Base-by-base conservation (phyloP, 495 filamentous ascomycete species). In the Tuber umbilicatum region DNA sequence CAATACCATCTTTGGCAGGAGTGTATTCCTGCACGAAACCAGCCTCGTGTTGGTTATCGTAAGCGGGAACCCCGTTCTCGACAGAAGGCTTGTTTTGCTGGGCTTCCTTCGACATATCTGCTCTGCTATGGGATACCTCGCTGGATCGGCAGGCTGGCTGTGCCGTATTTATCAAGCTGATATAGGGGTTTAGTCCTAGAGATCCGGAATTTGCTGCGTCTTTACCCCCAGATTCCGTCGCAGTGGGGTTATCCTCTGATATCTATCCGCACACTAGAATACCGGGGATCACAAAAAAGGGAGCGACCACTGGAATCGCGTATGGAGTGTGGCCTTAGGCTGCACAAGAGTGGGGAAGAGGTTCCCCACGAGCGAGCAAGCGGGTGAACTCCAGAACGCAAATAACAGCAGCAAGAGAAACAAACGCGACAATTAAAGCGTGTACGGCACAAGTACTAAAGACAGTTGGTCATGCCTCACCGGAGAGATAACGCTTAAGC, bases 1-100 rank as follows among this genome's bases (percentile, higher is more conserved):
- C 84, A 50, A 84, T 80, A 39, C 85, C 84, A 80, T 84, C 77
- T 27, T 81, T 82, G 21, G 43, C 69, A 21, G 72, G 68, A 5
- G 79, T 45, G 69, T 76, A 79, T 47, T 81, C 80, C 42, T 67
- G 70, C 12, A 81, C 55, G 45, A 74, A 81, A 19, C 80, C 55
- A 17, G 42, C 69, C 55, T 72, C 68, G 31, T 71, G 68, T 19
- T 73, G 69, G 7, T 14, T 38, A 27, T 38, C 41, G 41, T 74
- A 47, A 70, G 60, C 60, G 14, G 69, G 23, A 23, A 42, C 10
- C 38, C 14, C 31, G 14, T 38, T 31, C 39, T 64, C 38, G 31
- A 45, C n/a, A n/a, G 35, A 47, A 31, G 64, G 43, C 1, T 37
- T 55, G 27, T 74, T 70, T 0, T 40, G 69, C 45, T 60, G 45